phyloP scores from a whole-genome alignment of 305 asterid species.

The Fraxinus floribunda region DNA sequence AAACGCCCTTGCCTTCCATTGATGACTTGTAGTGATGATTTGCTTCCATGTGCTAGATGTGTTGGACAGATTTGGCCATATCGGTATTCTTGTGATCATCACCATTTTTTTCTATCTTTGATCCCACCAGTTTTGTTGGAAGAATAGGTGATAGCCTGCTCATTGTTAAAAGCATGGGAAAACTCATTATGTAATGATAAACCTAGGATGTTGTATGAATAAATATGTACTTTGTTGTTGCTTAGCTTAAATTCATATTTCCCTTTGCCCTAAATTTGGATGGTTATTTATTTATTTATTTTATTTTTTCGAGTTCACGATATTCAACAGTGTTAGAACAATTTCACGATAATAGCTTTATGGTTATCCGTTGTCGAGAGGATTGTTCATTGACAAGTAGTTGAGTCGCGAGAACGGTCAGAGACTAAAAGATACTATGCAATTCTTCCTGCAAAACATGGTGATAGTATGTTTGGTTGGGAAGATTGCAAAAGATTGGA shows the following conservation, averaged over 20 bases:
- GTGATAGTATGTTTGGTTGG: not conserved
- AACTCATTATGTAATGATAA: conserved; percentile 30
- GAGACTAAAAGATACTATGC: not conserved
- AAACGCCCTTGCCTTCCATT: conserved; percentile 60
- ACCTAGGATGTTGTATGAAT: conserved; percentile 34
- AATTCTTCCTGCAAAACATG: not conserved
- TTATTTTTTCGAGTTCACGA: not conserved
- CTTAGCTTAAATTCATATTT: too few relatives aligned
- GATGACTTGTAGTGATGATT: conserved; percentile 33
- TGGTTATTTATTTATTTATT: not conserved
- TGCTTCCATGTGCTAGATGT: conserved; percentile 17
- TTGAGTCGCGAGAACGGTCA: not conserved
- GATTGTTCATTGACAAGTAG: not conserved
- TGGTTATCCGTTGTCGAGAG: not conserved
- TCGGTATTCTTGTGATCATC: conserved; percentile 36
- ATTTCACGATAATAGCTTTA: not conserved
- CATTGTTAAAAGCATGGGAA: conserved; percentile 21
- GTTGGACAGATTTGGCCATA: conserved; percentile 28
- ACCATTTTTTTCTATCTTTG: not conserved
- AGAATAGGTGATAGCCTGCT: conserved; percentile 21
- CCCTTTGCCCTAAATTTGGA: too few relatives aligned
- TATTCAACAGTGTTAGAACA: not conserved
- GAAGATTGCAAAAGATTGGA: not conserved
- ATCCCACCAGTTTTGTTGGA: conserved; percentile 23
- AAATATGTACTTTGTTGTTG: not conserved